Base-by-base conservation (phyloP, 2,329 filamentous ascomycete genomes). In the Ophiostoma triangulosporum region DNA sequence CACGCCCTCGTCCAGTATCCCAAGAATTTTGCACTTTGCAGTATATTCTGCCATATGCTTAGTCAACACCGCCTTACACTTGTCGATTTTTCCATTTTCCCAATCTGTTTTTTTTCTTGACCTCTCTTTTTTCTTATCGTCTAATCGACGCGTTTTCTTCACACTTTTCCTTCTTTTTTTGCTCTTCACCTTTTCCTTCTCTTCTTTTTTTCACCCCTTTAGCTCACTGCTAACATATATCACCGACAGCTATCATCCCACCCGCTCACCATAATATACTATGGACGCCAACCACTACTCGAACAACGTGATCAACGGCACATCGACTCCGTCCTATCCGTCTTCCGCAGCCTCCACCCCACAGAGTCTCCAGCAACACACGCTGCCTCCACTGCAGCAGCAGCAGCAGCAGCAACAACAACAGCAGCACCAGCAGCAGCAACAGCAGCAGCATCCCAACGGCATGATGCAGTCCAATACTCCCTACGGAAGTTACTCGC, bases 401-500 rank as follows among this genome's bases (percentile, higher is more conserved):
- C 67, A 70, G 59, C 67, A 76, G 70, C 43, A 46, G n/a, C 43
- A 46, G 43, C 43, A 72, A 75, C 60, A 57, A 14, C 60, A 59
- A 1, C 65, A 68, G 53, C 67, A 67, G 49, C 64, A 57, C 22
- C 59, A 56, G 1, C 55, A 58, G 33, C 59, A 58, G 17, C 58
- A 60, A 12, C 54, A 51, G 6, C 55, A 52, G 7, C 55, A 57
- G 38, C 55, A 56, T 27, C 66, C 69, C 60, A 68, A 68, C 59
- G 66, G 69, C 60, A 67, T 69, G 59, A 75, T 77, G 71, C 73
- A 76, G 60, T 68, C 71, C 52, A 67, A 74, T 6, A 58, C 54
- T n/a, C 58, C 58, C 54, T 82, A 82, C 69, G 74, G 75, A 55
- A 78, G 69, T 62, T 75, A 80, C 64, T 75, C 75, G 61, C 78